Base-by-base conservation (phyloP, 805 yeast species). In the Ogataea ramenticola region DNA sequence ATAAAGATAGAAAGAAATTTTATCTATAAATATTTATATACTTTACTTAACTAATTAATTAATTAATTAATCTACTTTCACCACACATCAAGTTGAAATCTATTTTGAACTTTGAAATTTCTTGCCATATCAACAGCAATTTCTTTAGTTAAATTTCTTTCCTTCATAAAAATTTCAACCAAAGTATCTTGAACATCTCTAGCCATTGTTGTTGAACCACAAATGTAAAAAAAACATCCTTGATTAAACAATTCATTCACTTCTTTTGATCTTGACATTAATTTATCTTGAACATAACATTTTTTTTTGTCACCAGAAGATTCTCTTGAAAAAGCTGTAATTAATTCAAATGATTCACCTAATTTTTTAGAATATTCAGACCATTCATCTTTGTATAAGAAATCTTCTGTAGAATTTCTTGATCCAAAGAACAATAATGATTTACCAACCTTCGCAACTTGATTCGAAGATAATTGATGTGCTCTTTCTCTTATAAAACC, bases 61-160 rank as follows among this genome's bases (percentile, higher is more conserved):
- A 16, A 6, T 34, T 24, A 24, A 34, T 19, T 19, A 34, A 22
- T 21, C 67, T 70, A n/a, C n/a, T n/a, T n/a, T n/a, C n/a, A 91
- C 99, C 99, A 91, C 14, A 91, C 96, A 72, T 91, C 99, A 68
- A 93, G 98, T 69, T 91, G 99, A 65, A 89, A 91, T 66, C 83
- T 79, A 61, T 90, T 91, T 54, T 84, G 82, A 22, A 86, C 79
- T 63, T 86, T 86, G 68, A 85, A 75, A 50, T 81, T 75, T 68
- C 87, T 86, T 47, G 88, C 74, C 57, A 85, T 70, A 46, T 84
- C 93, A 43, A 77, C 75, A 14, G 96, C 96, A 51, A 78, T 80
- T 30, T 75, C 83, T 46, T 72, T 74, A 7, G 81, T 51, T 26
- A 88, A 65, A n/a, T 72, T 75, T 57, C 90, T 81, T 50, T 78